phyloP scores from a whole-genome alignment of 768 basidiomycete genomes.

The Mycena belliarum region DNA sequence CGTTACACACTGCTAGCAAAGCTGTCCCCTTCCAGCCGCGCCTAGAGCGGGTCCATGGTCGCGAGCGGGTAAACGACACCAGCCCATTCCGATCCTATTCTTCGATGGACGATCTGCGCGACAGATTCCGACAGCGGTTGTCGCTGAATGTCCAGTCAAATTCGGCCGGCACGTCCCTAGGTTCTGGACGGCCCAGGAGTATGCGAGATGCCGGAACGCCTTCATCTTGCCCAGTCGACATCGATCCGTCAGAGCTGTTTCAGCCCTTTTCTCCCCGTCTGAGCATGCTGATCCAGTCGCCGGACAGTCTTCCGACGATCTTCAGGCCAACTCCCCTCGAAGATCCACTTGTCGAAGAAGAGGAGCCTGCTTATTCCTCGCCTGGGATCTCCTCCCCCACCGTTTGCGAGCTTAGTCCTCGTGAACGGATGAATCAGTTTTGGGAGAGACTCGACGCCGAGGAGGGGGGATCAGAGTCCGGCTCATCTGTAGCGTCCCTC shows the following conservation, averaged over 20 bases:
- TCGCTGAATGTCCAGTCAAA: conserved; percentile 14
- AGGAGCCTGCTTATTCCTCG: conserved; percentile 1
- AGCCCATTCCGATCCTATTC: conserved; percentile 9
- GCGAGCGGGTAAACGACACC: not conserved
- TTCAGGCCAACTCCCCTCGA: conserved; percentile 17
- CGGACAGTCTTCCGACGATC: conserved; percentile 22
- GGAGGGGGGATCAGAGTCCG: conserved; percentile 16
- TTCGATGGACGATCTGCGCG: conserved; percentile 20
- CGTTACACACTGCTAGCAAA: conserved; percentile 21
- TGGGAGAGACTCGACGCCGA: conserved; percentile 52
- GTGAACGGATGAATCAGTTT: conserved; percentile 35
- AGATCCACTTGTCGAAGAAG: conserved; percentile 2
- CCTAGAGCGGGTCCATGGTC: conserved; percentile 10
- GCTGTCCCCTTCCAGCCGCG: conserved; percentile 16
- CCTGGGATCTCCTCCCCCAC: conserved; percentile 18
- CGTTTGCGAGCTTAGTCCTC: conserved; percentile 20
- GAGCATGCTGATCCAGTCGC: conserved; percentile 19
- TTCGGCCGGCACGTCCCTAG: not conserved
- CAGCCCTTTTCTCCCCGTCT: not conserved
- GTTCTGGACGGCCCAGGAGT: not conserved
- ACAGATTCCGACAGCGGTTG: conserved; percentile 1
- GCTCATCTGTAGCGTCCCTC: conserved; percentile 8
- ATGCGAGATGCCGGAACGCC: conserved; percentile 7
- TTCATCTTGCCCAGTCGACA: not conserved
- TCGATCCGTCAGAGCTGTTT: not conserved